Evolutionary conservation across 805 yeast species (phyloP).

Genomic region (Candida multigemmis): DNA sequence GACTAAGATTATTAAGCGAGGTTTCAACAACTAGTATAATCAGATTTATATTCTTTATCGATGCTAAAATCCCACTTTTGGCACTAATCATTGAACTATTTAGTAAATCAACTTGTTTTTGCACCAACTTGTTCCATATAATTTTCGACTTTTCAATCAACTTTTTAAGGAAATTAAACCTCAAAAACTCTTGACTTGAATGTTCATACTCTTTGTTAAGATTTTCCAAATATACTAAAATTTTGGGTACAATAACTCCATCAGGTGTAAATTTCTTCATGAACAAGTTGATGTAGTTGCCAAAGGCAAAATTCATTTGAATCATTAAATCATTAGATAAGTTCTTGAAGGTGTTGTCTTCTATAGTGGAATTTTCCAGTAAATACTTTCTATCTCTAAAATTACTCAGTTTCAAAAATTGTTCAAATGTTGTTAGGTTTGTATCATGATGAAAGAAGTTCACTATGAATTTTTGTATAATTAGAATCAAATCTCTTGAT

Average conservation of each 20-base stretch:
- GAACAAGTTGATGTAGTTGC: conserved; percentile 26
- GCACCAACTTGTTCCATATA: conserved; percentile 54
- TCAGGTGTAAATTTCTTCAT: conserved; percentile 26
- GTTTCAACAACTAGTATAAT: conserved; percentile 24
- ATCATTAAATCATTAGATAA: conserved; percentile 39
- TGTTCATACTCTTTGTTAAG: conserved; percentile 28
- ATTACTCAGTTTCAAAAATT: conserved; percentile 18
- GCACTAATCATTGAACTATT: conserved; percentile 25
- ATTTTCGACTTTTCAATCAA: conserved; percentile 40
- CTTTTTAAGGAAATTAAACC: conserved; percentile 40
- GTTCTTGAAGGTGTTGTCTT: conserved; percentile 31
- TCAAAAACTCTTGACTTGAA: conserved; percentile 56
- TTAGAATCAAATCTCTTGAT: conserved; percentile 22
- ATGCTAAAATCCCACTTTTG: conserved; percentile 26
- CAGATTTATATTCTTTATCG: conserved; percentile 23
- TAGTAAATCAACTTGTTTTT: conserved; percentile 38
- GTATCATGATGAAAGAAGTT: conserved; percentile 32
- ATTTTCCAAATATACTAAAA: conserved; percentile 20
- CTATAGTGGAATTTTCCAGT: conserved; percentile 9
- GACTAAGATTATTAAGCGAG: conserved; percentile 14
- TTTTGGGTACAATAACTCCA: conserved; percentile 23
- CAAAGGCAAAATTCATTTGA: conserved; percentile 39
- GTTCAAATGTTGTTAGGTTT: conserved; percentile 17
- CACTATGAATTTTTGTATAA: conserved; percentile 31
- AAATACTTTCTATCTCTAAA: conserved; percentile 24